These are phyloP conservation scores for Cytospora piceicola DNA, from an alignment of 2,329 filamentous ascomycete genomes.

Conservation along the genomic window DNA sequence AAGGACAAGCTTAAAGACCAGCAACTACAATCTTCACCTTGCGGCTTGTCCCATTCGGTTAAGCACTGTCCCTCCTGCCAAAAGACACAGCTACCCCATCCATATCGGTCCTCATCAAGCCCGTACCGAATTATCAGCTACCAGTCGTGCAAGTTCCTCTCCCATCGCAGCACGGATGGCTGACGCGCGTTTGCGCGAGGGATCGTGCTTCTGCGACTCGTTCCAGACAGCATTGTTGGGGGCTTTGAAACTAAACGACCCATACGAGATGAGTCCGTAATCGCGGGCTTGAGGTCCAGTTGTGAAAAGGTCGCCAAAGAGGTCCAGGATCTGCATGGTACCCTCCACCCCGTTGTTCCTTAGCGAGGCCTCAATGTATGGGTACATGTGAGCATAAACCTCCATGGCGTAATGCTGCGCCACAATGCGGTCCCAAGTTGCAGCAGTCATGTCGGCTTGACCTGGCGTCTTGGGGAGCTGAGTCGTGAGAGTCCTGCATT, in stretches of 20 bases:
- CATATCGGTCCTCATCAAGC: not conserved
- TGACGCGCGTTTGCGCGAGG: not conserved
- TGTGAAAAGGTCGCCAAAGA: not conserved
- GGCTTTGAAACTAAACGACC: no score
- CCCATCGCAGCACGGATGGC: not conserved
- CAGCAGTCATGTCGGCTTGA: not conserved
- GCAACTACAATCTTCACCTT: not conserved
- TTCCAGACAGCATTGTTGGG: not conserved
- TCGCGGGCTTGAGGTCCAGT: not conserved
- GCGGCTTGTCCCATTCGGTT: not conserved
- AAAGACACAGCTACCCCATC: not conserved
- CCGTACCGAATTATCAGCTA: not conserved
- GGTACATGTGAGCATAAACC: not conserved
- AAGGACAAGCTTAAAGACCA: not conserved
- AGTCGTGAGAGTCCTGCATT: rapidly evolving
- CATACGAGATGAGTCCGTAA: no score
- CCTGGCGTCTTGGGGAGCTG: rapidly evolving
- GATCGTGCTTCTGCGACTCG: not conserved
- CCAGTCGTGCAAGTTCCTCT: not conserved
- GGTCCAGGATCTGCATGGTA: not conserved
- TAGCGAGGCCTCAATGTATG: not conserved
- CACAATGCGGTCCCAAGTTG: not conserved
- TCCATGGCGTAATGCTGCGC: not conserved
- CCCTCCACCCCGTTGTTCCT: not conserved
- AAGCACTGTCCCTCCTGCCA: not conserved